Evolutionary conservation across 129 eudicot species (phyloP), one percentile per base, ranked within the genome.

Genomic region (Heracleum sosnowskyi): DNA sequence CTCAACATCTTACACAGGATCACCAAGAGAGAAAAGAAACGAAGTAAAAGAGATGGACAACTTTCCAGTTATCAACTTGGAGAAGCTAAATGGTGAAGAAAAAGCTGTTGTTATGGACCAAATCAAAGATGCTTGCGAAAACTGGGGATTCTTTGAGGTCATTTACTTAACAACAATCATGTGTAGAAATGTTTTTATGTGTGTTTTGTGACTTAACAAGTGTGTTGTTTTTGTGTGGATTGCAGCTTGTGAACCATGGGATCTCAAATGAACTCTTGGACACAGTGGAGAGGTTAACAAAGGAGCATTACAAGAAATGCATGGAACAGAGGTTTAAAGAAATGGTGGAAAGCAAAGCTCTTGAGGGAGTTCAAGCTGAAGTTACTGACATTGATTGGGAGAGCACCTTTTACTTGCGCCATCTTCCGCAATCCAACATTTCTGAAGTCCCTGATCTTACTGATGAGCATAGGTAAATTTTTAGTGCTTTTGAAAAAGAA

Each of bases 101-200:
- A 86, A 90, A 79, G 79, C 62, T 62, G 79, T 83, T 69, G 80
- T 86, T 51, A 84, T 84, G 92, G 82, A 81, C 60, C 73, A 69
- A 28, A 90, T 90, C 51, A 82, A 90, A n/a, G 90, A 90, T 84
- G 96, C 92, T 69, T 88, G 92, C 77, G 96, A 88, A 76, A 88
- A 88, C 81, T 90, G 92, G 96, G 96, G 92, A 13, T 90, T 90
- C 83, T 88, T 90, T 79, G 92, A 90, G 96, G 96, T 90, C 82
- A 18, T 10, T 24, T n/a, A 57, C 33, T 11, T 31, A 13, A 66
- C 72, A 66, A 31, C 72, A 28, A 66, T 66, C 39, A 31, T 64
- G 70, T 64, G 18, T 28, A 4, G 1, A 4, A 13, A 29, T 12
- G 0, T 64, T 0, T 64, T 7, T 33, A 20, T 66, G 39, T 63